These are phyloP conservation scores for Albifimbria verrucaria DNA, from an alignment of 2,329 filamentous ascomycete species.

Conservation along the genomic window DNA sequence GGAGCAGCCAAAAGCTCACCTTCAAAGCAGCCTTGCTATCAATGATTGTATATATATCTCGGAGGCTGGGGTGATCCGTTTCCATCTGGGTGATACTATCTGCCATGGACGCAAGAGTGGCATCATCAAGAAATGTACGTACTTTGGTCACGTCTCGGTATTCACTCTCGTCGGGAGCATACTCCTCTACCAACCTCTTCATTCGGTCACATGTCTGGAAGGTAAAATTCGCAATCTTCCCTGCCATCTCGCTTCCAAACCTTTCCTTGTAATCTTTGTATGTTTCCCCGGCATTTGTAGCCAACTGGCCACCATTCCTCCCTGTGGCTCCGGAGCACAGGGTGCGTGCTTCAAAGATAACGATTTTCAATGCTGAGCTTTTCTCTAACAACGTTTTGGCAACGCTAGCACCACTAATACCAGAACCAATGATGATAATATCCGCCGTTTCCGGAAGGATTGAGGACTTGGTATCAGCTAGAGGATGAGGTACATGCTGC, in stretches of 20 bases:
- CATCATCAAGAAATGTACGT: slow-evolving; percentile 11
- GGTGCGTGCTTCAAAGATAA: slow-evolving; percentile 23
- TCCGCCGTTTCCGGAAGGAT: slow-evolving; percentile 16
- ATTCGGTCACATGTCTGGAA: slow-evolving; percentile 29
- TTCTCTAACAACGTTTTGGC: slow-evolving; percentile 20
- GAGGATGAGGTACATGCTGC: slow-evolving; percentile 21
- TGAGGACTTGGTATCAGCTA: slow-evolving; percentile 17
- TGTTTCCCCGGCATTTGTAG: slow-evolving; percentile 31
- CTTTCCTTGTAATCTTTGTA: slow-evolving; percentile 27
- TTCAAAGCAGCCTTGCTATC: slow-evolving; percentile 15
- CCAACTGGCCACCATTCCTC: slow-evolving; percentile 25
- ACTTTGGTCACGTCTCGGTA: slow-evolving; percentile 16
- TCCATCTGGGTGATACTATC: too few species aligned
- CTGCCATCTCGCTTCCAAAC: slow-evolving; percentile 32
- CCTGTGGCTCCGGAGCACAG: slow-evolving; percentile 26
- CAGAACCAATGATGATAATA: slow-evolving; percentile 25
- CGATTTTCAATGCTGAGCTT: slow-evolving; percentile 5
- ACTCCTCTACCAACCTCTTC: slow-evolving; percentile 13
- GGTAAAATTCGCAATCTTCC: slow-evolving; percentile 39
- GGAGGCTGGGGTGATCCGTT: too few species aligned
- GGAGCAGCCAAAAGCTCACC: slow-evolving; percentile 6
- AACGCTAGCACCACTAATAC: slow-evolving; percentile 25
- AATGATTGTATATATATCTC: slow-evolving; percentile 14
- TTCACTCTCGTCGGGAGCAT: slow-evolving; percentile 12
- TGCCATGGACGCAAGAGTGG: too few species aligned